Base-by-base conservation (phyloP, 164 flowering plant genomes). In the Vitis amurensis region DNA sequence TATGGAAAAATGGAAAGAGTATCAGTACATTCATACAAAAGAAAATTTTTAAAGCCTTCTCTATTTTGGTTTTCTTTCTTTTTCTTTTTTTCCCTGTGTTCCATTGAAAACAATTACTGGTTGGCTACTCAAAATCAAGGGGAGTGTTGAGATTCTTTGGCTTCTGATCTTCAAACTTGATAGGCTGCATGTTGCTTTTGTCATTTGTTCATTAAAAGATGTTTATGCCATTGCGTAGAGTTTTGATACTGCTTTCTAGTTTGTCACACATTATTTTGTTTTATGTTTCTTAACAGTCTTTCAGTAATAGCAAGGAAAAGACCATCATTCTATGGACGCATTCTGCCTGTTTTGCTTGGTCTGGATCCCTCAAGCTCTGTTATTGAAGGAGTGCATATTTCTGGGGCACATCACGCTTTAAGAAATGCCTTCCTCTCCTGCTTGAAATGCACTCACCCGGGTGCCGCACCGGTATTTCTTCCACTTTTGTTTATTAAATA, bases 271-370 rank as follows among this genome's bases (percentile, higher is more conserved):
- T 29, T 14, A 19, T 2, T 31, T 61, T 50, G 55, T 51, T 44
- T 73, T 56, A 59, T 66, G 59, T 73, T 63, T 67, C 55, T 63
- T 68, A 47, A 49, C 83, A 95, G 98, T 80, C 90, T 95, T 80
- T 89, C 97, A 79, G 83, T 83, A 44, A 85, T 96, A 70, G 99
- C 98, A 69, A 89, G 66, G 78, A 87, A 87, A 80, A 85, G 99
- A 78, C 99, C 98, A 75, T 82, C 94, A 61, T 91, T 89, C 70
- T 96, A 89, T 87, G 99, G 99, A 16, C 94, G 97, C 14, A 90
- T 96, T 75, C 77, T 96, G 61, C 97, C 99, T 7, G 98, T 93
- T 77, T 82, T 96, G 72, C 94, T 96, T 80, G 88, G 89, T 51
- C 73, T 96, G 84, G 91, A 89, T 79, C 93, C 92, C 49, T 84